Evolutionary conservation across 495 filamentous ascomycete genomes (phyloP).

Genomic region (Trichocladium uniseriatum): DNA sequence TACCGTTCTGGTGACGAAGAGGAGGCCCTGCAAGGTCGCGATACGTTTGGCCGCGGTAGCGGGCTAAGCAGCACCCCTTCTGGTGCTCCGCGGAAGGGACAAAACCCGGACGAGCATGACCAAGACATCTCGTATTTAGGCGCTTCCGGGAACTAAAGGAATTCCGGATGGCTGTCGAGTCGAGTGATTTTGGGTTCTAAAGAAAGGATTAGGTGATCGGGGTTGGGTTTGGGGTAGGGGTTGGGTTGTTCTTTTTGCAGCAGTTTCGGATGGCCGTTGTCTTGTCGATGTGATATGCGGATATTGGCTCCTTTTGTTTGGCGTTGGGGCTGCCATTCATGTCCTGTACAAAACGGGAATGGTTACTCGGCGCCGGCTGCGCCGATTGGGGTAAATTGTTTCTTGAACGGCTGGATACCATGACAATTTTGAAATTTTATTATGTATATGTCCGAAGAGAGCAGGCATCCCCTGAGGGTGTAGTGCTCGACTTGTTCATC

Average conservation of each 20-base stretch:
- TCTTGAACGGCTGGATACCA: too few species aligned
- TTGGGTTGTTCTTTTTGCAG: not conserved
- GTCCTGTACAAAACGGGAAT: not conserved
- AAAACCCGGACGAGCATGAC: conserved; percentile 1
- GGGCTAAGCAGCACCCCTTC: conserved; percentile 4
- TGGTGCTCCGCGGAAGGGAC: conserved; percentile 9
- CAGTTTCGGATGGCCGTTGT: not conserved
- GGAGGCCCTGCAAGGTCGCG: conserved; percentile 16
- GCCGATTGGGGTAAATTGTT: too few species aligned
- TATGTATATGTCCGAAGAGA: too few species aligned
- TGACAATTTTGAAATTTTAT: too few species aligned
- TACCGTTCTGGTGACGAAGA: conserved; percentile 29
- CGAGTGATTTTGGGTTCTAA: not conserved
- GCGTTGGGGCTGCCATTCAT: not conserved
- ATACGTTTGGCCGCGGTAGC: conserved; percentile 12
- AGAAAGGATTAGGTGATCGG: too few species aligned
- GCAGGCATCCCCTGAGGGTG: too few species aligned
- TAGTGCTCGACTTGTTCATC: too few species aligned
- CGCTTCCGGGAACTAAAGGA: not conserved
- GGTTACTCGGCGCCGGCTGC: not conserved
- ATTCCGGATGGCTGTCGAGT: not conserved
- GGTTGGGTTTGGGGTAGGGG: not conserved
- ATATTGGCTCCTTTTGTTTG: not conserved
- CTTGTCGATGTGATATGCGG: not conserved
- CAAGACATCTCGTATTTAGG: conserved; percentile 11